phyloP scores from a whole-genome alignment of 345 rosid genomes.

The Erysimum cheiranthoides region DNA sequence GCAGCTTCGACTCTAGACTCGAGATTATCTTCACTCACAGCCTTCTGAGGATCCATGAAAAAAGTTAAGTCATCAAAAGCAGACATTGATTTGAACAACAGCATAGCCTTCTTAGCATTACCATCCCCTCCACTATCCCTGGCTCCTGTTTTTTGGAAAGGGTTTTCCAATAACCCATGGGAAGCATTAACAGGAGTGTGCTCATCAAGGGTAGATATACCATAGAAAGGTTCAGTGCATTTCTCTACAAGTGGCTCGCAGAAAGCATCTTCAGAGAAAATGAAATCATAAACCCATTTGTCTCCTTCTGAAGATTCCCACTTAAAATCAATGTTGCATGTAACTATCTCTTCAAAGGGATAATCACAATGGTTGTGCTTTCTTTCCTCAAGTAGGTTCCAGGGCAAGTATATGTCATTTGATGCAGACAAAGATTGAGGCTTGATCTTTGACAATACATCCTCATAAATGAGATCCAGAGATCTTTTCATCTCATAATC shows the following conservation, averaged over 20 bases:
- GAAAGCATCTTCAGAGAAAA: constrained; percentile 57
- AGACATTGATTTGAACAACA: constrained; percentile 68
- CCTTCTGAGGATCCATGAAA: constrained; percentile 81
- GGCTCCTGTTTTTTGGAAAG: constrained; percentile 44
- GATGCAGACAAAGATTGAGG: constrained; percentile 63
- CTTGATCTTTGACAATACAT: constrained; percentile 54
- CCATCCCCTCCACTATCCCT: constrained; percentile 45
- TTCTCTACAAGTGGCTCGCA: constrained; percentile 51
- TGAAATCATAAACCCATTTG: constrained; percentile 57
- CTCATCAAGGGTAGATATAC: constrained; percentile 42
- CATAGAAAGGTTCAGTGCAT: constrained; percentile 44
- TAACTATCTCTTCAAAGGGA: constrained; percentile 52
- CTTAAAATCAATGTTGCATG: constrained; percentile 45
- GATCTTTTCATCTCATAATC: constrained; percentile 53
- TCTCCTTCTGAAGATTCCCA: constrained; percentile 50
- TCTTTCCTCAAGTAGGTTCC: constrained; percentile 75
- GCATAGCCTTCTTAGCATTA: constrained; percentile 53
- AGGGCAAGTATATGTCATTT: constrained; percentile 85
- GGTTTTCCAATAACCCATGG: constrained; percentile 38
- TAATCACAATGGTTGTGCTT: constrained; percentile 48
- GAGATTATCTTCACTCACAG: constrained; percentile 47
- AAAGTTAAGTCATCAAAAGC: constrained; percentile 82
- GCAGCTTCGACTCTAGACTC: constrained; percentile 44
- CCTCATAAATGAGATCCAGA: constrained; percentile 51
- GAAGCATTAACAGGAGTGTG: constrained; percentile 43